Base-by-base conservation (phyloP, 148 eudicot genomes). In the Vaccinium vitisidaea region DNA sequence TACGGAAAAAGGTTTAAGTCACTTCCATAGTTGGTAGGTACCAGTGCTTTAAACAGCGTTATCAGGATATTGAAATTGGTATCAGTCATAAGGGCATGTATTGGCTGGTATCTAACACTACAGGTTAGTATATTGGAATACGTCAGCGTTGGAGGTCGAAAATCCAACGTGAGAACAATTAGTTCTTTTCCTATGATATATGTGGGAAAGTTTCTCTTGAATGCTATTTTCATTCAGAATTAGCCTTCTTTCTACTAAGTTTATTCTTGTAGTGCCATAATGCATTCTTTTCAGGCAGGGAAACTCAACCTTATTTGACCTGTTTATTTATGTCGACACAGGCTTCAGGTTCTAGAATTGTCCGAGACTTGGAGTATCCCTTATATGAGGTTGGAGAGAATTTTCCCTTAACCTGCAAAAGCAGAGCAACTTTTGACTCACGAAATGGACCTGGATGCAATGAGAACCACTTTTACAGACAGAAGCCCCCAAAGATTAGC, bases 271-370 rank as follows among this genome's bases (percentile, higher is more conserved):
- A 79, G 49, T 79, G 2, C 50, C 14, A 32, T 79, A 36, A 55
- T 84, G 77, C 63, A 16, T 19, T 39, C n/a, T 59, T 21, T 10
- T 25, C 6, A 23, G 36, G 80, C 63, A 30, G 80, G 50, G 46
- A 27, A 82, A 52, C 49, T 70, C 6, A 81, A 27, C 65, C 19
- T 70, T 50, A 25, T 2, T 53, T 50, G 46, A 71, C 74, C 75
- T 55, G 19, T 53, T 82, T 70, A 1, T 67, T 80, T 70, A 69
- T 54, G 19, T 36, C 4, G 13, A 23, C 81, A 78, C 88, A 89
- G 93, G 87, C 59, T 59, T 74, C 89, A 14, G 85, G 83, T 56
- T 79, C 84, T 54, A 82, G 58, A 80, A 55, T 32, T 79, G 74
- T n/a, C 55, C 63, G 25, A 67, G 86, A 15, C 5, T 69, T 21